Conservation (phyloP, 2,329 filamentous ascomycete species). For the Pyrenochaeta sp. region DNA sequence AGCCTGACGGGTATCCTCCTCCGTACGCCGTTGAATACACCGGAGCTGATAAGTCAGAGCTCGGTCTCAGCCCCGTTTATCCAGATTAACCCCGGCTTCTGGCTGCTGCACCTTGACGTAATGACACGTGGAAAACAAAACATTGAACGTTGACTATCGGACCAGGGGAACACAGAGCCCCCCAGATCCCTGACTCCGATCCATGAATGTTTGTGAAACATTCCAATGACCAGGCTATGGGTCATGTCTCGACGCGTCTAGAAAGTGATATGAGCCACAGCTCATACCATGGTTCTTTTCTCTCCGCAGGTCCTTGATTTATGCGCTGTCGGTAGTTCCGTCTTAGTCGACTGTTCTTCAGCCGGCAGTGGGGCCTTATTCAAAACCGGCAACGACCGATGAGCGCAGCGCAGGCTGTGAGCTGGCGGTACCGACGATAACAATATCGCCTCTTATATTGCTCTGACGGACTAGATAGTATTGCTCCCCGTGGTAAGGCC, state of each 20-base stretch:
- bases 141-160: background rate
- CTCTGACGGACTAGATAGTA: constrained; percentile 25
- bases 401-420: background rate
- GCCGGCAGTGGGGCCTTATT: background rate
- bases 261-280: background rate
- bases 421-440: background rate
- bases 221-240: constrained; percentile 2
- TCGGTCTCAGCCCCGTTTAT: background rate
- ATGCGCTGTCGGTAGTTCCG: background rate
- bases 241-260: background rate
- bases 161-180: background rate
- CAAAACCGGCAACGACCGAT: background rate
- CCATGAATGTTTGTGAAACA: background rate
- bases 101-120: constrained; percentile 4
- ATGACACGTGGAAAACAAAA: background rate
- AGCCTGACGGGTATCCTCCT: background rate
- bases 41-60: background rate
- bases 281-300: background rate
- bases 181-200: background rate
- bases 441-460: constrained; percentile 34
- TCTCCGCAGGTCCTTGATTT: background rate
- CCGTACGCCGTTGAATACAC: background rate
- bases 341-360: background rate
- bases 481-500: constrained; percentile 22
- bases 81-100: constrained; percentile 4